These are phyloP conservation scores for Mollisiaceae sp. DNA, from an alignment of 2,329 filamentous ascomycete genomes.

Conservation along the genomic window DNA sequence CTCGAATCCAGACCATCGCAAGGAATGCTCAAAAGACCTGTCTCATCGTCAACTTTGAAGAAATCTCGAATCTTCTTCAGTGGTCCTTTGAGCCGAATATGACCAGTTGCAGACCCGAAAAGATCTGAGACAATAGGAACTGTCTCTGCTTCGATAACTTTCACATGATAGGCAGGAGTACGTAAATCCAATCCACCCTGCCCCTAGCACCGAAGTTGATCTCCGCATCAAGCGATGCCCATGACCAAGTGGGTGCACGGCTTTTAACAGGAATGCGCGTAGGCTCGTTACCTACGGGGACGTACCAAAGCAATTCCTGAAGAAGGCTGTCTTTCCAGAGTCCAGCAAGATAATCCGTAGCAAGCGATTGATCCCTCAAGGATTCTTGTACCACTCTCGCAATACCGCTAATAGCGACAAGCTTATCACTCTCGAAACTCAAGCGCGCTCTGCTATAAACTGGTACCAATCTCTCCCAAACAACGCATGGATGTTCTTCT, in stretches of 20 bases:
- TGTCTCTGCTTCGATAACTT: background rate
- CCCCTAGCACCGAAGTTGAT: no score
- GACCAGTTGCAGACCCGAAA: background rate
- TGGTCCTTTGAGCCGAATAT: background rate
- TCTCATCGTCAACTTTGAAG: background rate
- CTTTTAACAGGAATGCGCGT: background rate
- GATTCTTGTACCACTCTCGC: background rate
- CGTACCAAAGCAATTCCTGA: background rate
- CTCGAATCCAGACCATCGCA: background rate
- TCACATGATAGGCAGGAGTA: background rate
- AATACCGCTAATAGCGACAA: background rate
- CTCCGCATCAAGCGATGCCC: background rate
- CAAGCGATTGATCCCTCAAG: background rate
- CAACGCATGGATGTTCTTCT: background rate
- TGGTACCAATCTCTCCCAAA: background rate
- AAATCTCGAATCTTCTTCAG: background rate
- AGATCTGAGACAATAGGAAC: background rate
- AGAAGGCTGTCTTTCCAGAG: background rate
- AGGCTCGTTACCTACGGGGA: background rate
- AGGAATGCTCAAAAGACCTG: background rate
- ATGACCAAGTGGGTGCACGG: background rate
- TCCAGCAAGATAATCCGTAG: background rate
- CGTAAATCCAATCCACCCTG: no score
- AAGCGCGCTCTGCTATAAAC: background rate
- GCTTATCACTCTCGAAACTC: background rate